A percentile compares a stretch with the other conserved stretches of the same genome.
Evolutionary conservation across 2,329 filamentous ascomycete genomes (phyloP).

Genomic region (Triangularia setosa): DNA sequence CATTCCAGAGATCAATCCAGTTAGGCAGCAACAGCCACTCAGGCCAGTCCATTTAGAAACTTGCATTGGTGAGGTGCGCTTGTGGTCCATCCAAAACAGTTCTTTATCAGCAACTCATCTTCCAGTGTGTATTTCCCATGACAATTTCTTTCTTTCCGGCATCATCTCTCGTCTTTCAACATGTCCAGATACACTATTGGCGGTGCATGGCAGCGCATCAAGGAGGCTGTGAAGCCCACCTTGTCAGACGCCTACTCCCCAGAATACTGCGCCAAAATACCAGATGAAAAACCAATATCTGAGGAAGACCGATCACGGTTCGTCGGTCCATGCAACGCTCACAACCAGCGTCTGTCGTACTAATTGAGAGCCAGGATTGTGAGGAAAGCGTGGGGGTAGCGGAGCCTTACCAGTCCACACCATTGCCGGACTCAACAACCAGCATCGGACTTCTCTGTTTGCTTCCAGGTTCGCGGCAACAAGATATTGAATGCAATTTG

Average conservation of each 20-base stretch:
- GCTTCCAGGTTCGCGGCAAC: slow-evolving; percentile 1
- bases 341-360: neutral
- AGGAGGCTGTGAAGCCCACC: neutral
- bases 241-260: neutral
- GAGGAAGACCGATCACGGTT: neutral
- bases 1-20: neutral
- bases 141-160: too few species aligned
- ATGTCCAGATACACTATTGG: neutral
- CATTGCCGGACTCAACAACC: neutral
- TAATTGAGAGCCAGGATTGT: neutral
- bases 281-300: neutral
- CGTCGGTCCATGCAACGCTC: neutral
- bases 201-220: neutral
- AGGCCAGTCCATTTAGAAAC: neutral
- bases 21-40: neutral
- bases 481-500: slow-evolving; percentile 4
- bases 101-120: neutral
- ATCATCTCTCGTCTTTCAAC: neutral
- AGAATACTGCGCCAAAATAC: neutral
- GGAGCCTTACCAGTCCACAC: neutral
- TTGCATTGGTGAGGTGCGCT: neutral
- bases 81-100: neutral
- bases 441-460: slow-evolving; percentile 3
- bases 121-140: neutral
- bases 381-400: neutral